Evolutionary conservation across 2,329 filamentous ascomycete species (phyloP).

Genomic region (Xylaria sp.): DNA sequence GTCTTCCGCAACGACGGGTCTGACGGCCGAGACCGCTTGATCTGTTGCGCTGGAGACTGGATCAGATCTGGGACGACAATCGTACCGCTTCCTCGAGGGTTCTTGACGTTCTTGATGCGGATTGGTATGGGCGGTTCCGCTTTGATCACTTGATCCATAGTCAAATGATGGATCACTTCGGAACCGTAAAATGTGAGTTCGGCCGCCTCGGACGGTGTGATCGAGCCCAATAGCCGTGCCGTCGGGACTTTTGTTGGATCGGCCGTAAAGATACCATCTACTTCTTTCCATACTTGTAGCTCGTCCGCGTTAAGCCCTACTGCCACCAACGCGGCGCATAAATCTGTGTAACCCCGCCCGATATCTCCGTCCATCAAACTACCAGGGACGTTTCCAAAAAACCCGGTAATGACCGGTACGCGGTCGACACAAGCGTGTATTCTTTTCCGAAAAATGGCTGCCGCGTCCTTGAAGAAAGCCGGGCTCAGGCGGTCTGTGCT

Average conservation of each 20-base stretch:
- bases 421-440: constrained; percentile 71
- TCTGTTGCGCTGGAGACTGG: constrained; percentile 66
- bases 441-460: constrained; percentile 69
- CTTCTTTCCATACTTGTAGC: constrained; percentile 98
- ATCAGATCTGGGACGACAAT: constrained; percentile 81
- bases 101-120: constrained; percentile 92
- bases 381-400: constrained; percentile 92
- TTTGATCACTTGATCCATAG: constrained; percentile 95
- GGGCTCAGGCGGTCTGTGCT: constrained; percentile 69
- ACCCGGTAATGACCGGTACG: constrained; percentile 87
- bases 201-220: constrained; percentile 93
- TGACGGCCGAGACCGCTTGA: constrained; percentile 60
- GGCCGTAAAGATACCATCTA: constrained; percentile 88
- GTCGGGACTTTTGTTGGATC: constrained; percentile 92
- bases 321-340: constrained; percentile 91
- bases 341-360: constrained; percentile 94
- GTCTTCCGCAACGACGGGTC: constrained; percentile 63
- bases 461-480: constrained; percentile 74
- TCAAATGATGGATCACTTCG: constrained; percentile 98
- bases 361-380: constrained; percentile 89
- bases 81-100: constrained; percentile 80
- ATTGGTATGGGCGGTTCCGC: constrained; percentile 82
- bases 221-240: constrained; percentile 84
- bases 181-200: constrained; percentile 95
- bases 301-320: constrained; percentile 89